These are phyloP conservation scores for Brassica cretica DNA, from an alignment of 345 rosid genomes.

Conservation along the genomic window DNA sequence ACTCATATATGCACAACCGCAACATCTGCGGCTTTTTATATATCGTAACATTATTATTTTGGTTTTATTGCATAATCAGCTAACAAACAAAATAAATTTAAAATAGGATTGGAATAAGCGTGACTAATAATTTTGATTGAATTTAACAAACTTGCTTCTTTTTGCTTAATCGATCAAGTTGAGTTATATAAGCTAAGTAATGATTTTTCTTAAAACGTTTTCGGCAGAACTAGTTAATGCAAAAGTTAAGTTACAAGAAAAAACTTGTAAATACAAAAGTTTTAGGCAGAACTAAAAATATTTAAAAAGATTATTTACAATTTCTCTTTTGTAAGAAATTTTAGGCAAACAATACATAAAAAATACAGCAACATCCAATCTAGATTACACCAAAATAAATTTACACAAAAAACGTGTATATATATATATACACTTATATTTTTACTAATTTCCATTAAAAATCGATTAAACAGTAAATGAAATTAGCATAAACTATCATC, in stretches of 20 bases:
- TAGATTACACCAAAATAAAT: not conserved
- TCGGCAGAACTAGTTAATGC: not conserved
- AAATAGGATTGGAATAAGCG: not conserved
- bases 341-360: not conserved
- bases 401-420: not conserved
- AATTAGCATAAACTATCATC: not conserved
- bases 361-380: not conserved
- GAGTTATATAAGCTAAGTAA: not conserved
- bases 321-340: not conserved
- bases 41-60: not conserved
- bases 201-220: not conserved
- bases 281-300: not conserved
- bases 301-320: not conserved
- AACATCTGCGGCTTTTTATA: not conserved
- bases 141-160: not conserved
- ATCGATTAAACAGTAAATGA: not conserved
- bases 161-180: not conserved
- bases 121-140: not conserved
- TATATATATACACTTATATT: not conserved
- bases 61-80: not conserved
- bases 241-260: too few relatives aligned
- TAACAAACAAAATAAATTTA: not conserved
- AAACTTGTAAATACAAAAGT: too few relatives aligned
- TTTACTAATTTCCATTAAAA: not conserved
- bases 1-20: conserved; percentile 14